Conservation (phyloP, 2,329 filamentous ascomycete genomes). For the Waltergamsia citrina region DNA sequence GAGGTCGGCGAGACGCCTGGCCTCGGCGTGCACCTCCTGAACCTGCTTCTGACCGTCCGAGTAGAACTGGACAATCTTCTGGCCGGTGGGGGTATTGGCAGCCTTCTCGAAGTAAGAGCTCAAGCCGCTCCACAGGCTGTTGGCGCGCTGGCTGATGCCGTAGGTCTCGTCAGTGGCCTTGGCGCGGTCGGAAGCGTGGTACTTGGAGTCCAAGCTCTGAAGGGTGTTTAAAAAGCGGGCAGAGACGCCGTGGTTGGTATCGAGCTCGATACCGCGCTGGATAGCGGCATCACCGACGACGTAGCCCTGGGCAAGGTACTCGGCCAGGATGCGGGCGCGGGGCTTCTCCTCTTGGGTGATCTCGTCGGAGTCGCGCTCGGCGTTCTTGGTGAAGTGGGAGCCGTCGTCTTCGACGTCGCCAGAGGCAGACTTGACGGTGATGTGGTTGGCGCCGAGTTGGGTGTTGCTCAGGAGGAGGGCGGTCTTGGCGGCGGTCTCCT, state of each 20-base stretch:
- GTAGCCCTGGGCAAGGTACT: conserved; percentile 96
- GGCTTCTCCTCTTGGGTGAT: conserved; percentile 97
- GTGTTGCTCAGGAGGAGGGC: conserved; percentile 96
- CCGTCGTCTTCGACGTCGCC: conserved; percentile 57
- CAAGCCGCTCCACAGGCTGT: conserved; percentile 53
- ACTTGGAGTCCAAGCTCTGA: conserved; percentile 70
- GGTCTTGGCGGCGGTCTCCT: conserved; percentile 92
- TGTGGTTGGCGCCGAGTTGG: conserved; percentile 79
- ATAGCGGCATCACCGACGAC: conserved; percentile 66
- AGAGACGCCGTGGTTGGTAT: conserved; percentile 82
- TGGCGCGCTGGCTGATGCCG: conserved; percentile 67
- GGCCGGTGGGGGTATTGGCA: conserved; percentile 73
- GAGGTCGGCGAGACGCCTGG: conserved; percentile 75
- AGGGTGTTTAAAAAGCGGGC: conserved; percentile 70
- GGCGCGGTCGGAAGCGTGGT: conserved; percentile 80
- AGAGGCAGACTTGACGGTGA: conserved; percentile 60
- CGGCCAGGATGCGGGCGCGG: conserved; percentile 82
- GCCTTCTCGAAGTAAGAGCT: conserved; percentile 94
- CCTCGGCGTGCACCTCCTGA: conserved; percentile 87
- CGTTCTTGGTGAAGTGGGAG: conserved; percentile 41
- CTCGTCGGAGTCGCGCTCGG: conserved; percentile 53
- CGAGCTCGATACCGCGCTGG: conserved; percentile 75
- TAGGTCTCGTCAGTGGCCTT: conserved; percentile 78
- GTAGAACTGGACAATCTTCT: conserved; percentile 85
- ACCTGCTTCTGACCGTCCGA: conserved; percentile 78